A percentile compares a stretch with the other conserved stretches of the same genome.
Conservation (phyloP, 805 yeast species). For the Hanseniaspora mollemarum region DNA sequence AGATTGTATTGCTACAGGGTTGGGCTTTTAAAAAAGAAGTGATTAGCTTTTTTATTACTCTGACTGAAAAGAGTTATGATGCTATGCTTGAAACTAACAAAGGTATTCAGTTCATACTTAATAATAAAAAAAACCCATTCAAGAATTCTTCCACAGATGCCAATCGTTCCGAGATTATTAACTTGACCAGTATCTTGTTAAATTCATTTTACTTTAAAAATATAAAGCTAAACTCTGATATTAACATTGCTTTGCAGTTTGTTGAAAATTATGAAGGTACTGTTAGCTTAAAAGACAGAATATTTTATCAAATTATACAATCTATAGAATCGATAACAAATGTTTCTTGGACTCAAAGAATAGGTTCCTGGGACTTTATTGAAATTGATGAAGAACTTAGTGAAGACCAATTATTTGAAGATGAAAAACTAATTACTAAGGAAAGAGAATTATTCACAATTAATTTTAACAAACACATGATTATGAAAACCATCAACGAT, state of each 20-base stretch:
- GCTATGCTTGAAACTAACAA: slow-evolving; percentile 36
- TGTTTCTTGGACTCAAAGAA: slow-evolving; percentile 54
- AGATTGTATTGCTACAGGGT: slow-evolving; percentile 40
- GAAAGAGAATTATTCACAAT: slow-evolving; percentile 41
- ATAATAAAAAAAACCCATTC: slow-evolving; percentile 37
- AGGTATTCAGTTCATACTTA: slow-evolving; percentile 52
- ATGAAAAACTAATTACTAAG: slow-evolving; percentile 37
- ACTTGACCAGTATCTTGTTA: slow-evolving; percentile 39
- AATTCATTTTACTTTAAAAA: slow-evolving; percentile 41
- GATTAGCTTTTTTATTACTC: slow-evolving; percentile 37
- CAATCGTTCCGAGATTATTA: slow-evolving; percentile 21
- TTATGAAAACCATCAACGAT: slow-evolving; percentile 38
- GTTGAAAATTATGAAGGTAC: slow-evolving; percentile 55
- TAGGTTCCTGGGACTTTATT: slow-evolving; percentile 55
- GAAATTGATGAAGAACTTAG: slow-evolving; percentile 38
- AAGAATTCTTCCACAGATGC: slow-evolving; percentile 20
- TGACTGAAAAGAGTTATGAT: slow-evolving; percentile 32
- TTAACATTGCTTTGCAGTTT: slow-evolving; percentile 39
- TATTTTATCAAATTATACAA: slow-evolving; percentile 47
- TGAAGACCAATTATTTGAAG: slow-evolving; percentile 30
- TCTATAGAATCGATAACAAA: slow-evolving; percentile 44
- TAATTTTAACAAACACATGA: slow-evolving; percentile 38
- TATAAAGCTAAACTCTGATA: slow-evolving; percentile 36
- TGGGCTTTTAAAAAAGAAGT: slow-evolving; percentile 38
- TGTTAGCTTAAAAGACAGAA: slow-evolving; percentile 44